A percentile compares a stretch with the other conserved stretches of the same genome.
phyloP scores from a whole-genome alignment of 257 asterid species.

The Agastache rugosa region DNA sequence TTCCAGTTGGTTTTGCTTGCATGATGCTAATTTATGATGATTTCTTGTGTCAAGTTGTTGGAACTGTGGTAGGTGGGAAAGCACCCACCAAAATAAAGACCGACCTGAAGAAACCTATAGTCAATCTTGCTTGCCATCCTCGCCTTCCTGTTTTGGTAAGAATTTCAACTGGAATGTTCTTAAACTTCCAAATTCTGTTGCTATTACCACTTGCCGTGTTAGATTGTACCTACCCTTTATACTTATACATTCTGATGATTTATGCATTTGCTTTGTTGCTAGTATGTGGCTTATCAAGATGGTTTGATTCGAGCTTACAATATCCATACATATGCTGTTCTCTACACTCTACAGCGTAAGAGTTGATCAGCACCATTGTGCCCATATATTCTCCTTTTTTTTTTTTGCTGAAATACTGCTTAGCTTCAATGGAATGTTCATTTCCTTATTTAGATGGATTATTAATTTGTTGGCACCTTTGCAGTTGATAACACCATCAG shows the following conservation, averaged over 20 bases:
- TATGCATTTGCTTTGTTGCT: slow-evolving; percentile 41
- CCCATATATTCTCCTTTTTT: slow-evolving; percentile 25
- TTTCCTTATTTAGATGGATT: slow-evolving; percentile 27
- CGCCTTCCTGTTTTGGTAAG: slow-evolving; percentile 97
- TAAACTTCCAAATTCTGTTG: slow-evolving; percentile 13
- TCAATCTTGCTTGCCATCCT: slow-evolving; percentile 99
- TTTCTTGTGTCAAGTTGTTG: slow-evolving; percentile 76
- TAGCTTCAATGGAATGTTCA: slow-evolving; percentile 22
- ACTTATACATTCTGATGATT: slow-evolving; percentile 34
- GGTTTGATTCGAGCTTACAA: slow-evolving; percentile 98
- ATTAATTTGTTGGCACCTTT: slow-evolving; percentile 37
- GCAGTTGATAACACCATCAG: slow-evolving; percentile 97
- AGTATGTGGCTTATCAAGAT: slow-evolving; percentile 99
- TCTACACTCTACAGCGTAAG: slow-evolving; percentile 95
- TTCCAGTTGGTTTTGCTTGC: slow-evolving; percentile 23
- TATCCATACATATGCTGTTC: slow-evolving; percentile 91
- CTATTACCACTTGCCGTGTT: slow-evolving; percentile 24
- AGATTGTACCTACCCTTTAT: slow-evolving; percentile 26
- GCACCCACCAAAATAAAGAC: slow-evolving; percentile 99
- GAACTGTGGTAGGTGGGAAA: slow-evolving; percentile 97
- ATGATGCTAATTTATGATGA: slow-evolving; percentile 39
- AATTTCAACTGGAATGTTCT: slow-evolving; percentile 32
- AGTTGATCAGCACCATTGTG: slow-evolving; percentile 31
- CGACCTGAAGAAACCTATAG: slow-evolving; percentile 97
- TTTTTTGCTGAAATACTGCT: slow-evolving; percentile 24